These are phyloP conservation scores for Sordariomycetes sp. DNA, from an alignment of 2,329 filamentous ascomycete genomes.

Conservation along the genomic window DNA sequence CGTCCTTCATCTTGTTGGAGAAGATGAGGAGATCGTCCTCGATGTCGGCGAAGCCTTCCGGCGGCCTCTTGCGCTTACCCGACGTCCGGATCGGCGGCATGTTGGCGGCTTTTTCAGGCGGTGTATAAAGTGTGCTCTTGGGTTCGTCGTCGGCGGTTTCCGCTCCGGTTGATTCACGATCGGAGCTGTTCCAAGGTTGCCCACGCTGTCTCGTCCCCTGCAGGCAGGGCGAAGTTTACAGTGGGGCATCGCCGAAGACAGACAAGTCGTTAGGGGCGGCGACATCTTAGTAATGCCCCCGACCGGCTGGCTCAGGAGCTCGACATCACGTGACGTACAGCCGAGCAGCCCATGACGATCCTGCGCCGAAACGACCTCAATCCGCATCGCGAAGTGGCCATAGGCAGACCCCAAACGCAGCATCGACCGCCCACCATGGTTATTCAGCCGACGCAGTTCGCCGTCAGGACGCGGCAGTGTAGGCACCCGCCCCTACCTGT, in stretches of 20 bases:
- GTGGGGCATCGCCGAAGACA: not conserved
- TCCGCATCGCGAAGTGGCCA: not conserved
- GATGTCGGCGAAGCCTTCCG: slow-evolving; percentile 78
- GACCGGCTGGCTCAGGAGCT: not conserved
- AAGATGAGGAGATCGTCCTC: slow-evolving; percentile 79
- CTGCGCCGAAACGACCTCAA: not conserved
- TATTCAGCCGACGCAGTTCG: slow-evolving; percentile 88
- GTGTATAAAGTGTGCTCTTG: not conserved
- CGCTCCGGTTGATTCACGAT: not conserved
- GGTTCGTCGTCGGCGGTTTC: not conserved
- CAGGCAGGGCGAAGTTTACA: not conserved
- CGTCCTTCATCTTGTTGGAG: slow-evolving; percentile 86
- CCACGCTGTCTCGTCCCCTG: not conserved
- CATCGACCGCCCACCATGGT: slow-evolving; percentile 49
- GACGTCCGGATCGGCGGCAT: slow-evolving; percentile 72
- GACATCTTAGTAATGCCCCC: not conserved
- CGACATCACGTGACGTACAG: not conserved
- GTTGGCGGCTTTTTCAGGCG: not conserved
- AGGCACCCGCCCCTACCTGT: slow-evolving; percentile 19
- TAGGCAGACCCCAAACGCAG: not conserved
- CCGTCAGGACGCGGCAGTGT: slow-evolving; percentile 69
- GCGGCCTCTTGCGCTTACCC: slow-evolving; percentile 68
- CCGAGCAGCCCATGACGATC: not conserved
- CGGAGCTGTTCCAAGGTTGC: not conserved
- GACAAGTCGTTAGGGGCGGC: not conserved